A percentile compares a stretch with the other conserved stretches of the same genome.
Conservation (phyloP, 2,329 filamentous ascomycete species). For the Neurospora sp. region DNA sequence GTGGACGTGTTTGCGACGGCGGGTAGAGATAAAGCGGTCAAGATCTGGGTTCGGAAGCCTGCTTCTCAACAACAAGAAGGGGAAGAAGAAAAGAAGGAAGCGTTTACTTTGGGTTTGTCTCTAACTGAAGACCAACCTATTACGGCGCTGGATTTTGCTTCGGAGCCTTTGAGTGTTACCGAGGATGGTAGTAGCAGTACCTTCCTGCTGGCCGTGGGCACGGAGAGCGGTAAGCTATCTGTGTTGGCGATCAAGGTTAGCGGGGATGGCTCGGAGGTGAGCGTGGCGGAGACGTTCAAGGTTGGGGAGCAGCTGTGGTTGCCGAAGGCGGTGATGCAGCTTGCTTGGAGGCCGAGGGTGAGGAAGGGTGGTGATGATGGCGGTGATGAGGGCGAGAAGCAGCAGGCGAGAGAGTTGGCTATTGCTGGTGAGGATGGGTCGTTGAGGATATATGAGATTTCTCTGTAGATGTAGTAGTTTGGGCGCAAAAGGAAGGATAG, state of each 20-base stretch:
- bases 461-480: slow-evolving; percentile 4
- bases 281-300: slow-evolving; percentile 25
- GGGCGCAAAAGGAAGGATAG: background rate
- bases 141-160: slow-evolving; percentile 61
- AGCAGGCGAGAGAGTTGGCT: slow-evolving; percentile 29
- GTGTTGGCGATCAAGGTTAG: slow-evolving; percentile 30
- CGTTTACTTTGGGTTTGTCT: slow-evolving; percentile 43
- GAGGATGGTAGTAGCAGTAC: slow-evolving; percentile 13
- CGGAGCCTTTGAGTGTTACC: slow-evolving; percentile 17
- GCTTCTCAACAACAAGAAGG: slow-evolving; percentile 14
- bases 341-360: slow-evolving; percentile 55
- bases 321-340: slow-evolving; percentile 55
- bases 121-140: slow-evolving; percentile 50
- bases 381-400: slow-evolving; percentile 20
- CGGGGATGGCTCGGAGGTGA: slow-evolving; percentile 23
- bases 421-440: slow-evolving; percentile 53
- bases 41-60: slow-evolving; percentile 46
- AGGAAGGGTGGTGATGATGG: slow-evolving; percentile 3
- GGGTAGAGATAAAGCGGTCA: slow-evolving; percentile 78
- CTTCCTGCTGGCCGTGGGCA: slow-evolving; percentile 45
- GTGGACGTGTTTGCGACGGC: slow-evolving; percentile 68
- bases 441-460: slow-evolving; percentile 39
- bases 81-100: slow-evolving; percentile 19
- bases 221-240: slow-evolving; percentile 41
- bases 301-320: slow-evolving; percentile 38